These are phyloP conservation scores for Cyamopsis tetragonoloba DNA, from an alignment of 306 rosid species.

Conservation along the genomic window DNA sequence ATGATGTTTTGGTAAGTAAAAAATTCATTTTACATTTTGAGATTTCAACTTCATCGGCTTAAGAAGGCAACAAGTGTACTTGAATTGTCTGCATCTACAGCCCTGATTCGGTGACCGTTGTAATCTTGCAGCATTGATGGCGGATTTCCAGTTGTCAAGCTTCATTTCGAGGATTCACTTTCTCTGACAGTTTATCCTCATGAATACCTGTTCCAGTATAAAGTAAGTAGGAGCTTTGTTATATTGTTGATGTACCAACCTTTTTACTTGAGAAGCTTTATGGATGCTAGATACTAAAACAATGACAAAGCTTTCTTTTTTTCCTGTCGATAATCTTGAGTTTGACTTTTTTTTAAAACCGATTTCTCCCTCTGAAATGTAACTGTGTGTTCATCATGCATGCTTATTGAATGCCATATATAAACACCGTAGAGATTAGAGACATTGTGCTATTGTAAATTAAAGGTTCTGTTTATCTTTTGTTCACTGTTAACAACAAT, in stretches of 20 bases:
- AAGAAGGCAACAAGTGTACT: slow-evolving; percentile 13
- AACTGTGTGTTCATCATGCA: background rate
- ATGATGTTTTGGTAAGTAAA: slow-evolving; percentile 10
- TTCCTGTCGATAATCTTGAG: background rate
- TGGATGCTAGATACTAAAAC: slow-evolving; percentile 9
- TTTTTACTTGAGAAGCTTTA: slow-evolving; percentile 9
- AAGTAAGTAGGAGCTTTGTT: slow-evolving; percentile 28
- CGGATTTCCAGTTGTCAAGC: slow-evolving; percentile 64
- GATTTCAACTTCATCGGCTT: background rate
- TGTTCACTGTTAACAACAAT: slow-evolving; percentile 8
- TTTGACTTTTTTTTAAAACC: slow-evolving; percentile 6
- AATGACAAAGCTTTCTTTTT: background rate
- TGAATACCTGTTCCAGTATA: slow-evolving; percentile 57
- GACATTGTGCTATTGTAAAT: background rate
- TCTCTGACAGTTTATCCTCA: slow-evolving; percentile 66
- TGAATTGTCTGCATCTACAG: slow-evolving; percentile 10
- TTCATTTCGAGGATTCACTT: slow-evolving; percentile 57
- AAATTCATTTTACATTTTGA: slow-evolving; percentile 6
- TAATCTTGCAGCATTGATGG: slow-evolving; percentile 65
- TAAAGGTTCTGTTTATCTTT: background rate
- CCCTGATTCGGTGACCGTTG: slow-evolving; percentile 21
- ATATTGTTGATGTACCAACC: background rate
- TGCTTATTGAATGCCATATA: slow-evolving; percentile 12
- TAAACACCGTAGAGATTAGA: background rate
- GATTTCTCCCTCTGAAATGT: slow-evolving; percentile 8